Evolutionary conservation across 2,329 filamentous ascomycete species (phyloP).

Genomic region (Pseudopithomyces chartarum): DNA sequence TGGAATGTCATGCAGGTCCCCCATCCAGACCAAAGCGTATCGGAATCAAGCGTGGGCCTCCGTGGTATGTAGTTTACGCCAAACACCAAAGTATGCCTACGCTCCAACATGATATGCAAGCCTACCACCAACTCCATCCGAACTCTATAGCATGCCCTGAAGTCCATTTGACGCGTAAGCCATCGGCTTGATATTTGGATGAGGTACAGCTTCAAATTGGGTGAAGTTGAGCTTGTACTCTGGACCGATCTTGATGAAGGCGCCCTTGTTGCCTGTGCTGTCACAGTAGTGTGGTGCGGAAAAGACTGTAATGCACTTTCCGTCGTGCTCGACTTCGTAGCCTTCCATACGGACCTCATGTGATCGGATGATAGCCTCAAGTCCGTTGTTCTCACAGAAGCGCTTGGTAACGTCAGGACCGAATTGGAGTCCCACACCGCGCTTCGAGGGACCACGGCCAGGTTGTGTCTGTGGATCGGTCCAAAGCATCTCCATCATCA

Average conservation of each 20-base stretch:
- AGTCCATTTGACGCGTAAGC: constrained; percentile 84
- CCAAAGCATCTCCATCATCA: constrained; percentile 99
- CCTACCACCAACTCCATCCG: background rate
- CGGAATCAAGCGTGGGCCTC: background rate
- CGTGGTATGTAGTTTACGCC: constrained; percentile 37
- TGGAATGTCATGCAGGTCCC: background rate
- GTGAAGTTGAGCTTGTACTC: constrained; percentile 91
- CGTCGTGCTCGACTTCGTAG: constrained; percentile 98
- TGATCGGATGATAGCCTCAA: constrained; percentile 93
- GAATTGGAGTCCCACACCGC: constrained; percentile 95
- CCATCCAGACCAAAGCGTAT: background rate
- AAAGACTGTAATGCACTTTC: constrained; percentile 97
- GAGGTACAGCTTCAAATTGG: constrained; percentile 94
- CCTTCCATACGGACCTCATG: constrained; percentile 99
- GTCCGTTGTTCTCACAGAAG: constrained; percentile 94
- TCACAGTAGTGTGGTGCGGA: constrained; percentile 98
- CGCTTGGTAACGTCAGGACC: constrained; percentile 94
- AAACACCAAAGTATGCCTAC: constrained; percentile 45
- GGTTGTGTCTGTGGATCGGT: constrained; percentile 88
- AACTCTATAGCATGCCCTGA: constrained; percentile 70
- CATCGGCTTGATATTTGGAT: constrained; percentile 95
- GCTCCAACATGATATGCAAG: constrained; percentile 26
- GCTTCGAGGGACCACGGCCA: constrained; percentile 91
- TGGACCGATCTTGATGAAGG: constrained; percentile 94
- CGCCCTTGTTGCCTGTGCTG: constrained; percentile 95